Evolutionary conservation across 2,329 filamentous ascomycete genomes (phyloP), one percentile per base, ranked within the genome.

Genomic region (Diaporthe ilicicola): DNA sequence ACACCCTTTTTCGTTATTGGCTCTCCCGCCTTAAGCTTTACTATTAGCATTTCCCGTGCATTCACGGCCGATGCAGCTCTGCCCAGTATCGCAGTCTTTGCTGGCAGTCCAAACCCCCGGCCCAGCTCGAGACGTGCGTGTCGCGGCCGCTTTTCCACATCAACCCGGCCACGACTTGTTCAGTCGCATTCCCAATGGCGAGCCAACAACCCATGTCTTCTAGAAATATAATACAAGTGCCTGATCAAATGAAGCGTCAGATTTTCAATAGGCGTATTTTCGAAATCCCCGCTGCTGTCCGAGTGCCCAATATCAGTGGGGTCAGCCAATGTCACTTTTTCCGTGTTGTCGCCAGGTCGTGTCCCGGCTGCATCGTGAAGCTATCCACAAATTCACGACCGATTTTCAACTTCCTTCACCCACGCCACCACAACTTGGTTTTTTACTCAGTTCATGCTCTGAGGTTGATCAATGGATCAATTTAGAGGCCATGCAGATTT

Each of bases 151-250:
- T 64, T 56, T 32, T 32, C 17, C 59, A 62, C 9, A 66, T 37
- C 55, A 24, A 46, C 54, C 48, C 22, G 56, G 24, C 48, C 22
- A 37, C 48, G 64, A 67, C 71, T 46, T 67, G 46, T 15, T 44
- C 71, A 19, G 71, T 39, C 71, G 71, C 71, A 67, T 72, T 48
- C 37, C 22, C 27, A 55, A 72, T 70, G 64, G 50, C 71, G 68
- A 64, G 62, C 56, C 62, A 70, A 68, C 71, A 70, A 70, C 71
- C 71, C 71, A 67, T 72, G 71, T 68, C 55, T 59, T 67, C 24
- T 51, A 53, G 51, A 46, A 22, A 55, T 56, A 48, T 29, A 59
- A 61, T 56, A 65, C 37, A 54, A 53, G 15, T 19, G 1, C 54
- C 68, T 67, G 61, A 44, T 68, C 54, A 22, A 22, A 27, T 37